Evolutionary conservation across 2,329 filamentous ascomycete species (phyloP), one percentile per base, ranked within the genome.

Genomic region (Diaporthe caulivora): DNA sequence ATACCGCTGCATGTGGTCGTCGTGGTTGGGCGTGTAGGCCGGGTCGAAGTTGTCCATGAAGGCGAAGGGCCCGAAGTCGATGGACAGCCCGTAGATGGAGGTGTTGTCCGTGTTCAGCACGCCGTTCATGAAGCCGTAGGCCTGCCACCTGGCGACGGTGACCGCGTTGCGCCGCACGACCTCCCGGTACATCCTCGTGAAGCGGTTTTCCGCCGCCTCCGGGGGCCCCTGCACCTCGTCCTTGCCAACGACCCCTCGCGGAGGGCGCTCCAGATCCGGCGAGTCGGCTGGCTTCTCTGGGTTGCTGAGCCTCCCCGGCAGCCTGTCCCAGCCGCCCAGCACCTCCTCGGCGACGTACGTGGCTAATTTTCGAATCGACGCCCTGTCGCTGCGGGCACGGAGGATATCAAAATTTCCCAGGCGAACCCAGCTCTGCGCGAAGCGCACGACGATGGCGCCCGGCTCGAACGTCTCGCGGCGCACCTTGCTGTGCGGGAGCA

Each of bases 91-190:
- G 71, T 92, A 92, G 67, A 99, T 89, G 0, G 95, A 98, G 0
- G 97, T 99, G 82, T 99, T 99, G 81, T 99, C 97, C 0, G 97
- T 98, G 83, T 99, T 99, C 73, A 99, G 87, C 5, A 99, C 97
- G 58, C 97, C 97, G 79, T 99, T 99, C 89, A 97, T 98, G 85
- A 99, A 99, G n/a, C 95, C 97, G 80, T 98, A 98, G 0, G 95
- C 95, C 85, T 99, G 97, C 96, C 97, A 98, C 77, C 93, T 90
- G 15, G 97, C 97, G 2, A 98, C 95, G 0, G 94, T 97, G 73
- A 89, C 87, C 1, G 97, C 97, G 80, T 98, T 99, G 42, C 94
- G 90, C 54, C 95, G 91, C 5, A 92, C 92, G 72, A 99, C 92
- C 79, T 97, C 95, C 47, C 97, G 92, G 82, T 97, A 99, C 1